These are phyloP conservation scores for Leccinellum luteum DNA, from an alignment of 768 basidiomycete genomes.

Conservation along the genomic window DNA sequence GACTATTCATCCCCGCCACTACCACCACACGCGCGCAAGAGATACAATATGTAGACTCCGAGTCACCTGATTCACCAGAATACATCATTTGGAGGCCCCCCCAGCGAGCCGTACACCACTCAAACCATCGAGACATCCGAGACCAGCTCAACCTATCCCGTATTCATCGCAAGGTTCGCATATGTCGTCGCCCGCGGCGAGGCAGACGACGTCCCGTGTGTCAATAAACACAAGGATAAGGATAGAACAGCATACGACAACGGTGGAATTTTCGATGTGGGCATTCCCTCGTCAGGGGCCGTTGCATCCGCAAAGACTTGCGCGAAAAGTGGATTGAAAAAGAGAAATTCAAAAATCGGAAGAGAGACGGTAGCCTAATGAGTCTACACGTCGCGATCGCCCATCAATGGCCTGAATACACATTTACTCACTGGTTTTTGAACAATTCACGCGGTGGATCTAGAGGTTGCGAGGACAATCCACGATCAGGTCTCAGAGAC, in stretches of 20 bases:
- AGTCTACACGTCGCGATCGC: slow-evolving; percentile 44
- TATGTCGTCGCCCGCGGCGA: slow-evolving; percentile 61
- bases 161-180: slow-evolving; percentile 55
- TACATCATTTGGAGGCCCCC: too few relatives aligned
- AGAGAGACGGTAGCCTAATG: too few relatives aligned
- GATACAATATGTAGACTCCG: too few relatives aligned
- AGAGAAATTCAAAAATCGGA: slow-evolving; percentile 59
- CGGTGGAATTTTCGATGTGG: slow-evolving; percentile 28
- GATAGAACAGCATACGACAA: slow-evolving; percentile 50
- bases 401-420: background rate
- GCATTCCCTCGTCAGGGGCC: slow-evolving; percentile 25
- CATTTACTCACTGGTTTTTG: slow-evolving; percentile 48
- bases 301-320: slow-evolving; percentile 43
- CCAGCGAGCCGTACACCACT: too few relatives aligned
- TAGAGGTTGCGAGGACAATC: slow-evolving; percentile 43
- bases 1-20: too few relatives aligned
- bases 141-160: too few relatives aligned
- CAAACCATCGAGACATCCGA: too few relatives aligned
- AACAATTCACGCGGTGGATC: slow-evolving; percentile 53
- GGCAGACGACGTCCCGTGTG: slow-evolving; percentile 62
- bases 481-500: slow-evolving; percentile 54
- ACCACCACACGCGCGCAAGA: too few relatives aligned
- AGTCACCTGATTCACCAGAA: too few relatives aligned
- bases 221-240: slow-evolving; percentile 61
- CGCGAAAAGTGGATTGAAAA: slow-evolving; percentile 48